Base-by-base conservation (phyloP, 116 monocot genomes). In the Iris pallida region DNA sequence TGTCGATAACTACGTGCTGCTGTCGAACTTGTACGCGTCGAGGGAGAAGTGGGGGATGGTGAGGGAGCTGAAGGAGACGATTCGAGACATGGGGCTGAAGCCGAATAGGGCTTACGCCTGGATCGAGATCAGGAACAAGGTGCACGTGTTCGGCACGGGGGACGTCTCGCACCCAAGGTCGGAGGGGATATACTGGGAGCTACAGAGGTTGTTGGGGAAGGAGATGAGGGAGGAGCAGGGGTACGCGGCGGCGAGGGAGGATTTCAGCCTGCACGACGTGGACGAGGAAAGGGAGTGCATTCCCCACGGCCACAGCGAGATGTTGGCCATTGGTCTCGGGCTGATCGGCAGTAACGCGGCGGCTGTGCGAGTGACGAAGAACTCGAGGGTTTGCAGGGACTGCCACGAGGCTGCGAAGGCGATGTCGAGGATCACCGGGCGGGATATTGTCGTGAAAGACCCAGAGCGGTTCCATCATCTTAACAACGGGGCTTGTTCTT, bases 121-220 rank as follows among this genome's bases (percentile, higher is more conserved):
- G 85, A 85, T 85, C 14, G 85, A 85, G 71, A 48, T 89, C 20
- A 18, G 68, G 60, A 61, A 63, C 68, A 89, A 89, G 73, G 67
- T 89, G 59, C 88, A 89, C 58, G 77, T 75, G 3, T 85, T 89
- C 57, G 76, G 70, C 0, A 79, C 82, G 1, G 85, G 82, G 9
- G 85, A 89, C 48, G 71, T 85, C 14, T 73, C 74, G 8, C 88
- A 89, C 45, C 84, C 88, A 3, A 76, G 84, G 59, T 84, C 84
- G 6, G 64, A 82, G 55, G 65, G 77, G 57, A 77, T 89, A 56
- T 74, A 80, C 42, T 82, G 82, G 82, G 79, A 85, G 69, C 13
- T 82, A 16, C 19, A 53, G 45, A 8, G 48, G 47, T 57, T 85
- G 74, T 71, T 61, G 83, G 58, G 64, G 46, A 79, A 45, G 61